Evolutionary conservation across 371 early-diverging fungal species (phyloP).

Genomic region (Mucor velutinosus): DNA sequence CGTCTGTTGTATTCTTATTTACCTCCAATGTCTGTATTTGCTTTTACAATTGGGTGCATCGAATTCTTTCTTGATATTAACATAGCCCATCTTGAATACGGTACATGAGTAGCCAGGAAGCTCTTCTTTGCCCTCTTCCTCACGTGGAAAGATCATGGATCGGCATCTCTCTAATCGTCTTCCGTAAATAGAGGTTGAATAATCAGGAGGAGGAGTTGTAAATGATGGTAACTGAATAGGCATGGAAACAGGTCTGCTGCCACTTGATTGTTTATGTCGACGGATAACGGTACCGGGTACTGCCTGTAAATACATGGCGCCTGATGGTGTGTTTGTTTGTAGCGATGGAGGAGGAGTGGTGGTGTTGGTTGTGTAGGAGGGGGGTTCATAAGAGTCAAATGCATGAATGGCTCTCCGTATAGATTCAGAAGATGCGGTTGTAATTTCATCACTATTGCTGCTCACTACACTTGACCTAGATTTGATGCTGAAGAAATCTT

Average conservation of each 20-base stretch:
- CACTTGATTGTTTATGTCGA: conserved; percentile 7
- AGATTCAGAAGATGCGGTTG: conserved; percentile 2
- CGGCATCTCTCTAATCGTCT: conserved; percentile 32
- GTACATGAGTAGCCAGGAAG: conserved; percentile 47
- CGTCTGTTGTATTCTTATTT: neutral
- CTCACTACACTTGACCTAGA: neutral
- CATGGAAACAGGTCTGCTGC: conserved; percentile 25
- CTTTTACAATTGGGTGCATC: conserved; percentile 39
- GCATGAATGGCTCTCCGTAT: conserved; percentile 32
- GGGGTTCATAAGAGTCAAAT: conserved; percentile 24
- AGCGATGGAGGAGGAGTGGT: conserved; percentile 4
- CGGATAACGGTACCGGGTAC: conserved; percentile 11
- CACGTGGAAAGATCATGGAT: conserved; percentile 33
- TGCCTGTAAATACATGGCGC: conserved; percentile 5
- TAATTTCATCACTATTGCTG: conserved; percentile 2
- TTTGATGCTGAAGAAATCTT: neutral
- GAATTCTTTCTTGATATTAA: conserved; percentile 43
- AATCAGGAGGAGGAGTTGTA: conserved; percentile 19
- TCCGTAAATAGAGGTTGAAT: conserved; percentile 6
- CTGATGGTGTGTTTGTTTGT: conserved; percentile 23
- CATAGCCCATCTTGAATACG: conserved; percentile 52
- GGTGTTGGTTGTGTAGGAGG: neutral
- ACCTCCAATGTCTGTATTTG: conserved; percentile 48
- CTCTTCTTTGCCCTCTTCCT: conserved; percentile 40
- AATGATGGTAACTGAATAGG: conserved; percentile 23